A percentile compares a stretch with the other conserved stretches of the same genome.
These are phyloP conservation scores for Venturia carpophila DNA, from an alignment of 2,329 filamentous ascomycete genomes.

Conservation along the genomic window DNA sequence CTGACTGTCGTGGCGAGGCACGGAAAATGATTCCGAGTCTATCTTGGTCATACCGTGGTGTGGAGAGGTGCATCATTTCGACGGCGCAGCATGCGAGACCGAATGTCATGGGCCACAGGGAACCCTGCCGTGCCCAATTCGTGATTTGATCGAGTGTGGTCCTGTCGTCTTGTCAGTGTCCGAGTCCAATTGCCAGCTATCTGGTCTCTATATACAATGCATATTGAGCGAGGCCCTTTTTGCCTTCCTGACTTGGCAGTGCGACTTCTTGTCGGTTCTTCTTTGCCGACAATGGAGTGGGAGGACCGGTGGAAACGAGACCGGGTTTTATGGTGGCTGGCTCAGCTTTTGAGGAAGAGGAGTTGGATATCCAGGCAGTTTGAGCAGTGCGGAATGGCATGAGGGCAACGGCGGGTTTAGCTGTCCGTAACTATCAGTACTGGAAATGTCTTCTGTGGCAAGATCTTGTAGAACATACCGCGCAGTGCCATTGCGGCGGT, in stretches of 20 bases:
- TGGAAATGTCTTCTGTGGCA: conserved; percentile 1
- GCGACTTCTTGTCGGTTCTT: conserved; percentile 61
- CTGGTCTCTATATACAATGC: conserved; percentile 58
- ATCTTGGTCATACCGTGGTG: conserved; percentile 88
- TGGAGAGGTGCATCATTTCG: conserved; percentile 92
- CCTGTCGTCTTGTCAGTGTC: conserved; percentile 36
- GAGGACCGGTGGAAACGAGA: conserved; percentile 47
- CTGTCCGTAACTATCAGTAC: conserved; percentile 38
- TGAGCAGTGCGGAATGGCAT: conserved; percentile 54
- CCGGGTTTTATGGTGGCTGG: conserved; percentile 42
- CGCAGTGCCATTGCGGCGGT: conserved; percentile 48
- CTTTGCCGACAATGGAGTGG: conserved; percentile 45
- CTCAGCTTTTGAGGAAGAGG: conserved; percentile 55
- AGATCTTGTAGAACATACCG: conserved; percentile 35
- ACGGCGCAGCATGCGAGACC: conserved; percentile 84
- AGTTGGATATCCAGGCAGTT: conserved; percentile 58
- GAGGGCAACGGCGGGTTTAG: conserved; percentile 56
- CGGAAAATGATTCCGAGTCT: conserved; percentile 87
- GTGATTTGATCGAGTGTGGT: conserved; percentile 73
- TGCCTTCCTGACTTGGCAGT: conserved; percentile 68
- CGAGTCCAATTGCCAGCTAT: background rate
- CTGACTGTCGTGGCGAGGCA: conserved; percentile 79
- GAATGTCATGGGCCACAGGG: conserved; percentile 89
- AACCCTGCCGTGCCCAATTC: conserved; percentile 82
- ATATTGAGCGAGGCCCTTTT: conserved; percentile 76